Conservation (phyloP, 225 moss, liverwort and hornwort species). For the Marchantia paleacea region DNA sequence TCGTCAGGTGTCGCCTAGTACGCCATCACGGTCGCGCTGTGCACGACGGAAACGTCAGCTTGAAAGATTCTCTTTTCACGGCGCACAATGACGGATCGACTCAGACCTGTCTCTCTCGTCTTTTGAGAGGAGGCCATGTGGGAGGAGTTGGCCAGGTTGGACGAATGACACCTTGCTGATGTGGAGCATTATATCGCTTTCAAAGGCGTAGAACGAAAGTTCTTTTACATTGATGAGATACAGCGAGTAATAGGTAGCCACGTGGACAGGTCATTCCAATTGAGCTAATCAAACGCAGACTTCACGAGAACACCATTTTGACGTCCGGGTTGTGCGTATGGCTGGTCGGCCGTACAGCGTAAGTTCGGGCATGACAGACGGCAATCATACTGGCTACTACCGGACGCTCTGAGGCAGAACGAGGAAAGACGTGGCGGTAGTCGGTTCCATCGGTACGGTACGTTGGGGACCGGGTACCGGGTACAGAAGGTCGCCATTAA, state of each 20-base stretch:
- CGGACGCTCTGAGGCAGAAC: not conserved
- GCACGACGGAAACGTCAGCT: conserved; percentile 7
- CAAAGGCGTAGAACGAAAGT: not conserved
- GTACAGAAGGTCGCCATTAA: not conserved
- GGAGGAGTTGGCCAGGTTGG: not conserved
- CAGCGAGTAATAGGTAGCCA: not conserved
- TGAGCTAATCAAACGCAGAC: not conserved
- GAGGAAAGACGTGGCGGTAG: not conserved
- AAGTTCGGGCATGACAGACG: not conserved
- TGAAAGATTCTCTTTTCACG: conserved; percentile 13
- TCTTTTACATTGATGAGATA: not conserved
- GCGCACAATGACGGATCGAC: not conserved
- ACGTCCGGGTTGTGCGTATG: conserved; percentile 2
- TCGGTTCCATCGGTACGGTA: not conserved
- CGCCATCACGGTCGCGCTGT: not conserved
- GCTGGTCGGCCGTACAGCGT: not conserved
- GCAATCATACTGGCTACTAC: conserved; percentile 7
- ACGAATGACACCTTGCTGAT: not conserved
- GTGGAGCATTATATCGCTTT: not conserved
- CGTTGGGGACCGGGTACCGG: not conserved
- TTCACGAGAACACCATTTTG: not conserved
- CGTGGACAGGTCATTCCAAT: not conserved
- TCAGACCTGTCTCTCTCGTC: not conserved
- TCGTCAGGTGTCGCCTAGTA: not conserved
- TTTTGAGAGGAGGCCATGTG: not conserved